Evolutionary conservation across 2,329 filamentous ascomycete species (phyloP).

Genomic region (Neopestalotiopsis sp.): DNA sequence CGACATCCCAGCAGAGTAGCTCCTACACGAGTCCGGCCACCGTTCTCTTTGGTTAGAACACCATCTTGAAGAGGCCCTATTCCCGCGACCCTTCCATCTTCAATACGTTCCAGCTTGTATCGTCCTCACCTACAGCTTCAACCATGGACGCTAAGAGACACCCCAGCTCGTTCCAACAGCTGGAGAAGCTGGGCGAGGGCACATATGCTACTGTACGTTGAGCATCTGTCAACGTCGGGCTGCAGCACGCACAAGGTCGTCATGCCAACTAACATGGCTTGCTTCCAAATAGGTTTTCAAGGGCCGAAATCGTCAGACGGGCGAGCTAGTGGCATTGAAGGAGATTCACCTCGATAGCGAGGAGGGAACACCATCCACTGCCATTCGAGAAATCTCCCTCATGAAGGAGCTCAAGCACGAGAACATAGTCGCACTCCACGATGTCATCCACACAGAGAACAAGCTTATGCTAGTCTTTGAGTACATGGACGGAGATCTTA

Average conservation of each 20-base stretch:
- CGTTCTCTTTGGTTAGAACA: conserved; percentile 44
- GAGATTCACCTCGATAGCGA: conserved; percentile 99
- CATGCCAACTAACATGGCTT: not conserved
- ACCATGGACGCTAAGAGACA: conserved; percentile 90
- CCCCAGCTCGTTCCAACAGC: conserved; percentile 97
- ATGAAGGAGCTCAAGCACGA: conserved; percentile 99
- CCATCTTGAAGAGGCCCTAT: conserved; percentile 37
- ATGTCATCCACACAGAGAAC: conserved; percentile 99
- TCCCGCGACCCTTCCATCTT: conserved; percentile 34
- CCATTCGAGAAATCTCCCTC: conserved; percentile 96
- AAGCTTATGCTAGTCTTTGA: conserved; percentile 99
- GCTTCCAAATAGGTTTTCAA: conserved; percentile 82
- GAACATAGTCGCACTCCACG: conserved; percentile 95
- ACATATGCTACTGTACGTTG: conserved; percentile 91
- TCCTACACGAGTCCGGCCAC: conserved; percentile 39
- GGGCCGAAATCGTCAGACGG: conserved; percentile 94
- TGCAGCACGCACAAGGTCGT: not conserved
- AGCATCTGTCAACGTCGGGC: not conserved
- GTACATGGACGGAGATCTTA: conserved; percentile 97
- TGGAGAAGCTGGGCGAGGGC: conserved; percentile 97
- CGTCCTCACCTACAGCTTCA: conserved; percentile 16
- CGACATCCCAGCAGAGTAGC: not conserved
- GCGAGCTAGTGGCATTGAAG: conserved; percentile 94
- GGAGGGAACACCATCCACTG: conserved; percentile 95
- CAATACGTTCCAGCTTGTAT: conserved; percentile 17